Percentiles rank a stretch among this genome's conserved stretches.
Evolutionary conservation across 2,329 filamentous ascomycete species (phyloP).

Genomic region (Monosporascus ibericus): DNA sequence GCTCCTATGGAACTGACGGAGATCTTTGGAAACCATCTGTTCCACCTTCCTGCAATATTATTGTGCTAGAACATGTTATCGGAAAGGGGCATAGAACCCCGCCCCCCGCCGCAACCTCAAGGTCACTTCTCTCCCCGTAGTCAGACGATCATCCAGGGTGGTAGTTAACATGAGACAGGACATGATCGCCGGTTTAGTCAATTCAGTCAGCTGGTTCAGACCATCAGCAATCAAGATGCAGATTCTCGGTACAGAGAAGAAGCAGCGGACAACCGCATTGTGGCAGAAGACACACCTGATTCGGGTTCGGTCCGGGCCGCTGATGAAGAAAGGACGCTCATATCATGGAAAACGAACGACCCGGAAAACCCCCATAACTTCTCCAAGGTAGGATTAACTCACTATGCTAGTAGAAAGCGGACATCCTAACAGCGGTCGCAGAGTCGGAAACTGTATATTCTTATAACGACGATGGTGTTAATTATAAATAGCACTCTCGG

Average conservation of each 20-base stretch:
- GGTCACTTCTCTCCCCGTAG: background rate
- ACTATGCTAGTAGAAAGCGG: background rate
- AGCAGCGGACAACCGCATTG: conserved; percentile 28
- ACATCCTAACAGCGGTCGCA: conserved; percentile 20
- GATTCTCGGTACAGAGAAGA: conserved; percentile 35
- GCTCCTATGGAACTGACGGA: background rate
- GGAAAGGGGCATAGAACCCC: background rate
- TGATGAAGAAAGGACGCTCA: conserved; percentile 23
- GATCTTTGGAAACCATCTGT: background rate
- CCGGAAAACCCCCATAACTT: conserved; percentile 50
- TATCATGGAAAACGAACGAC: conserved; percentile 42
- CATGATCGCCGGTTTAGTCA: conserved; percentile 9
- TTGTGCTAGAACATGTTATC: background rate
- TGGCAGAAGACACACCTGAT: conserved; percentile 6
- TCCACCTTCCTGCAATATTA: background rate
- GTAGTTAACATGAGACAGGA: background rate
- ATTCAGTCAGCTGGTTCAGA: conserved; percentile 17
- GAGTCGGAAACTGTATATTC: conserved; percentile 47
- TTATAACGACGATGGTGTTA: conserved; percentile 49
- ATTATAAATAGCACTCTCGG: conserved; percentile 65
- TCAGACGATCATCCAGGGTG: background rate
- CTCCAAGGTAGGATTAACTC: conserved; percentile 27
- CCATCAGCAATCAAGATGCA: conserved; percentile 35
- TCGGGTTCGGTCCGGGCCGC: conserved; percentile 11
- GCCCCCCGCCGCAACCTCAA: background rate